Base-by-base conservation (phyloP, 805 yeast species). In the Starmerella riodocensis region DNA sequence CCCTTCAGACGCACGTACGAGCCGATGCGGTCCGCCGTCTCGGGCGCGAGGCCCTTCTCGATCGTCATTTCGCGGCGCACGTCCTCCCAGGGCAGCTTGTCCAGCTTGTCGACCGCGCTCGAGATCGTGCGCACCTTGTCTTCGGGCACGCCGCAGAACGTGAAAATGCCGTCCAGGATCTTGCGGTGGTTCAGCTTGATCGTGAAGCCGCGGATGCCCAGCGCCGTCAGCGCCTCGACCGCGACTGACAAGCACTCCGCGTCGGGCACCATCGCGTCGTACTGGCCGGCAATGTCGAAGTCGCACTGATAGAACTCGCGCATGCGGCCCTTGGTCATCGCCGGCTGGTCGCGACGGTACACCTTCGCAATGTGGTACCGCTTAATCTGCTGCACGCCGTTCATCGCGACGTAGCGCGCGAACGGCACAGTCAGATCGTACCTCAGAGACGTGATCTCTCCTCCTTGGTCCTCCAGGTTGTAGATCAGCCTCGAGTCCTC, bases 291-390 rank as follows among this genome's bases (percentile, higher is more conserved):
- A 55, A 91, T 69, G 61, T 91, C 99, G 54, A 91, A 82, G 65
- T 91, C 99, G 68, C 99, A 91, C 65, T 91, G 99, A 62, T 91
- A 91, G 56, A 91, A 91, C 63, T 91, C 99, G 72, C 99, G 81
- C 98, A 91, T 91, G 64, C 99, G 75, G 46, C 99, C 99, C 64
- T 91, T 91, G 37, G 97, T 88, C 98, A 91, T 91, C 7, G 99
- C 99, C 4, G 99, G 99, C 64, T 91, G 99, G 60, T 91, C 99
- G 64, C 99, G 80, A 67, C 99, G 77, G 65, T 91, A 91, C 39
- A 91, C 99, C 61, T 91, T 91, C 52, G 99, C 98, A 49, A 91
- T 83, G 64, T 91, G 99, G 60, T 76, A 91, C 58, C 99, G 73
- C 65, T 91, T 91, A 62, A 91, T 88, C 56, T 68, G 73, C 52